These are phyloP conservation scores for Pleoardoris graminearum DNA, from an alignment of 2,329 filamentous ascomycete genomes.

Conservation along the genomic window DNA sequence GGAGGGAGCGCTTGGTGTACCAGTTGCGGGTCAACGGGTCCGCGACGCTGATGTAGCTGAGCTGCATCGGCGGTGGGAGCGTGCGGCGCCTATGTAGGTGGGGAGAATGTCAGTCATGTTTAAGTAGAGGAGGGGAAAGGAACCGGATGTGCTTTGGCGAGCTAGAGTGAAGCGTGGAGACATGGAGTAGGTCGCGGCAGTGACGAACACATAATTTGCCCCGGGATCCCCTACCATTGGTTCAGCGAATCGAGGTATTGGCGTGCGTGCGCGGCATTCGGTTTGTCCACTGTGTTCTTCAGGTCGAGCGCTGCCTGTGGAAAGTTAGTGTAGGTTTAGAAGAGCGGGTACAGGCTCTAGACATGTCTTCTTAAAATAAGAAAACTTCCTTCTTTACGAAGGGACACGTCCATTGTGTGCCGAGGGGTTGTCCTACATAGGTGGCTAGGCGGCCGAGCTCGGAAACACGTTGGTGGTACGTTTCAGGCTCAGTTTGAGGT, in stretches of 20 bases:
- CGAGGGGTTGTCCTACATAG: too few relatives aligned
- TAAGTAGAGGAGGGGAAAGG: neutral
- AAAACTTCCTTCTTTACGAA: too few relatives aligned
- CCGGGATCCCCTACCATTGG: neutral
- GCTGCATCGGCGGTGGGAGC: constrained; percentile 16
- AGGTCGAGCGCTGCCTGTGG: constrained; percentile 13
- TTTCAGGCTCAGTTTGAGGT: neutral
- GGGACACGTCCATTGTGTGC: too few relatives aligned
- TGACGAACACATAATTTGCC: neutral
- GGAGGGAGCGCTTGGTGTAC: constrained; percentile 11
- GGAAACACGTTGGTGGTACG: neutral
- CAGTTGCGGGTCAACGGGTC: constrained; percentile 8
- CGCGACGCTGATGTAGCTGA: constrained; percentile 13
- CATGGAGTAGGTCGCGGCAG: neutral
- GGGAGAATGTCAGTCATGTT: neutral
- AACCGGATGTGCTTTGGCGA: neutral
- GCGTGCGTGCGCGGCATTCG: constrained; percentile 1
- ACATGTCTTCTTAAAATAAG: too few relatives aligned
- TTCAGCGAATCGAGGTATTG: constrained; percentile 9
- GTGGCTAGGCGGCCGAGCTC: constrained; percentile 13
- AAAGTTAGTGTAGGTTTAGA: too few relatives aligned
- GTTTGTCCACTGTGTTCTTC: constrained; percentile 2
- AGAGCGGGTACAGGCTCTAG: too few relatives aligned
- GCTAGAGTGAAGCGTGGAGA: neutral
- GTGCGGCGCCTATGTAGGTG: constrained; percentile 7